Evolutionary conservation across 495 filamentous ascomycete species (phyloP).

Genomic region (Cudoniella acicularis): DNA sequence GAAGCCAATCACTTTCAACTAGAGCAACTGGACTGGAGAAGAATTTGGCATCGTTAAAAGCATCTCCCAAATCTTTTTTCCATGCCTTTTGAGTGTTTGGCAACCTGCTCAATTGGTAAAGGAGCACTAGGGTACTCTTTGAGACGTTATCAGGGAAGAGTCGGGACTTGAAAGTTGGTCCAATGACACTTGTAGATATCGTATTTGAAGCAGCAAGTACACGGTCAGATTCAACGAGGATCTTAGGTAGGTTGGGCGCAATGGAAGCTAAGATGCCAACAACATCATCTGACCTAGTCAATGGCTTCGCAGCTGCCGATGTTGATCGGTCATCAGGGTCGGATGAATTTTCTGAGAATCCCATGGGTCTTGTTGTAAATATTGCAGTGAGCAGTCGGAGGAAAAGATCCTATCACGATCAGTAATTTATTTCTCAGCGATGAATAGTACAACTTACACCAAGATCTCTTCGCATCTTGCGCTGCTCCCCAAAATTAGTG

Average conservation of each 20-base stretch:
- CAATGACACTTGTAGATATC: slow-evolving; percentile 80
- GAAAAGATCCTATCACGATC: slow-evolving; percentile 85
- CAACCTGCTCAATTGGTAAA: slow-evolving; percentile 73
- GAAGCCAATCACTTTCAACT: slow-evolving; percentile 73
- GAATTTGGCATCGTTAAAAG: slow-evolving; percentile 85
- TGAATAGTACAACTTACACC: slow-evolving; percentile 78
- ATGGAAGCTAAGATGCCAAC: slow-evolving; percentile 74
- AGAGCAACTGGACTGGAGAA: slow-evolving; percentile 61
- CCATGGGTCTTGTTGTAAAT: slow-evolving; percentile 81
- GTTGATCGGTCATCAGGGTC: slow-evolving; percentile 29
- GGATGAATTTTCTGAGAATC: slow-evolving; percentile 42
- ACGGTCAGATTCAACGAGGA: slow-evolving; percentile 81
- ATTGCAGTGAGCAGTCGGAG: slow-evolving; percentile 81
- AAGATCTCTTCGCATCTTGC: slow-evolving; percentile 87
- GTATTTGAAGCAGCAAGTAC: slow-evolving; percentile 69
- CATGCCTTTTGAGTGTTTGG: slow-evolving; percentile 81
- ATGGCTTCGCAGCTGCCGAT: slow-evolving; percentile 7
- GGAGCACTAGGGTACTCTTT: slow-evolving; percentile 61
- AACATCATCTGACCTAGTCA: slow-evolving; percentile 64
- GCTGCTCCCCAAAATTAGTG: slow-evolving; percentile 95
- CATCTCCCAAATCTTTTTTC: slow-evolving; percentile 90
- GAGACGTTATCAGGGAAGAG: slow-evolving; percentile 84
- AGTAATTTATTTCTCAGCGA: too few species aligned
- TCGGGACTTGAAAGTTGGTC: slow-evolving; percentile 78
- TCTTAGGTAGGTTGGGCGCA: slow-evolving; percentile 77